A percentile compares a stretch with the other conserved stretches of the same genome.
Conservation (phyloP, 2,329 filamentous ascomycete species). For the Diplodia seriata region DNA sequence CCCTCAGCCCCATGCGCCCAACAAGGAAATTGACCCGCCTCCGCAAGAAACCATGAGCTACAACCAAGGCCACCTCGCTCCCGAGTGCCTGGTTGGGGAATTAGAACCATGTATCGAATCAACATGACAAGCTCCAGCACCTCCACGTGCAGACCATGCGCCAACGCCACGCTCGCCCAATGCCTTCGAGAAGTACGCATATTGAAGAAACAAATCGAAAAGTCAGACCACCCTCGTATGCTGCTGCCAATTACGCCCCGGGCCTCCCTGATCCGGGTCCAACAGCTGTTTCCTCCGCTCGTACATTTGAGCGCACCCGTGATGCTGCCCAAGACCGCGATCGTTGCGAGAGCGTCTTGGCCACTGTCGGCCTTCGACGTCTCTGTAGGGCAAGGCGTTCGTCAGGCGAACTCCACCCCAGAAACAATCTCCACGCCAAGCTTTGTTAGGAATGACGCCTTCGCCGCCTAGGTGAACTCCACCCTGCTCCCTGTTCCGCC, state of each 20-base stretch:
- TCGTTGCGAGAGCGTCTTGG: slow-evolving; percentile 3
- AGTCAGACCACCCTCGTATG: slow-evolving; percentile 20
- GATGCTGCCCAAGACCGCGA: slow-evolving; percentile 6
- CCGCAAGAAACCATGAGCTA: slow-evolving; percentile 18
- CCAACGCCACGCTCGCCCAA: slow-evolving; percentile 22
- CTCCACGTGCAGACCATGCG: slow-evolving; percentile 26
- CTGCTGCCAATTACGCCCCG: slow-evolving; percentile 15
- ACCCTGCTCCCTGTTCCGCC: slow-evolving; percentile 41
- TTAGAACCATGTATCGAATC: slow-evolving; percentile 25
- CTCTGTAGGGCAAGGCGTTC: slow-evolving; percentile 10
- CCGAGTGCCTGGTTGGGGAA: slow-evolving; percentile 27
- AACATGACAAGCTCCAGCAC: slow-evolving; percentile 16
- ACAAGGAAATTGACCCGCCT: slow-evolving; percentile 22
- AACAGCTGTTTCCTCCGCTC: neutral
- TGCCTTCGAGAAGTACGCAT: slow-evolving; percentile 12
- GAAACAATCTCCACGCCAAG: slow-evolving; percentile 45
- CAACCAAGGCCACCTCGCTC: slow-evolving; percentile 24
- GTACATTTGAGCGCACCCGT: neutral
- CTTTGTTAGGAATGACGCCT: slow-evolving; percentile 36
- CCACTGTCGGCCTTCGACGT: neutral
- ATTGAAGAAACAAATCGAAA: slow-evolving; percentile 9
- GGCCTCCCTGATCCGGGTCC: slow-evolving; percentile 6
- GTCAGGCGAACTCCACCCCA: slow-evolving; percentile 50
- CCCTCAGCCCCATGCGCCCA: slow-evolving; percentile 17
- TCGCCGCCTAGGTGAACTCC: slow-evolving; percentile 45